Percentiles rank a stretch among this genome's conserved stretches.
Conservation (phyloP, 2,329 filamentous ascomycete species). For the Clarireedia hainanense region DNA sequence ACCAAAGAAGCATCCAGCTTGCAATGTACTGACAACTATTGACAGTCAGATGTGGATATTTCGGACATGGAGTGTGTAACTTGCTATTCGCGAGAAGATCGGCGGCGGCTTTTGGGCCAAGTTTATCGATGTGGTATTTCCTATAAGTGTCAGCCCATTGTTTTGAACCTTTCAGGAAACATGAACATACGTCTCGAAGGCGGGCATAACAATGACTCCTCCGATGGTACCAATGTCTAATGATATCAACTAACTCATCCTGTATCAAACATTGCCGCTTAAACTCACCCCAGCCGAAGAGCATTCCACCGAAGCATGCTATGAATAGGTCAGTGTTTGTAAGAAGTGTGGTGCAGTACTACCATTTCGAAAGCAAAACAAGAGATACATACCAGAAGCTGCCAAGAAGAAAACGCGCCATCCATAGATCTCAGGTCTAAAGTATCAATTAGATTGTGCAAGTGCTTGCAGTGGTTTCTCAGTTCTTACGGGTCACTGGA, state of each 20-base stretch:
- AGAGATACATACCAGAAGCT: conserved; percentile 29
- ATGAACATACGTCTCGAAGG: conserved; percentile 44
- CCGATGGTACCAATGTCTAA: conserved; percentile 68
- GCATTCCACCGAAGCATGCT: conserved; percentile 60
- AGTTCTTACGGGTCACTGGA: conserved; percentile 5
- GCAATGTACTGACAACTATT: conserved; percentile 59
- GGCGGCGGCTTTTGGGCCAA: conserved; percentile 28
- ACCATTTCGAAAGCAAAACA: too few relatives aligned
- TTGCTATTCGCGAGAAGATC: conserved; percentile 47
- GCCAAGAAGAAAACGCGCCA: conserved; percentile 59
- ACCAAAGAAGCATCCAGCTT: conserved; percentile 60
- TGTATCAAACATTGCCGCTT: neutral
- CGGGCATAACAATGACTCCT: conserved; percentile 60
- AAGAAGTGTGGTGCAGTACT: too few relatives aligned
- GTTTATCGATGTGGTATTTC: conserved; percentile 30
- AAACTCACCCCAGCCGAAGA: conserved; percentile 43
- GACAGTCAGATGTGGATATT: neutral
- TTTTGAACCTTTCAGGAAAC: neutral
- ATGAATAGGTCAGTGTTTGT: neutral
- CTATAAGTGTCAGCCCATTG: conserved; percentile 23
- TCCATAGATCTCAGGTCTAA: conserved; percentile 30
- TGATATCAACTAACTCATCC: neutral
- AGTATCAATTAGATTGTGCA: neutral
- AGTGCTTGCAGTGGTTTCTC: too few relatives aligned
- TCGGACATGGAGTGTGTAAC: neutral